Percentiles rank a stretch among this genome's conserved stretches.
phyloP scores from a whole-genome alignment of 148 eudicot species.

The Tetragonia tetragonoides region DNA sequence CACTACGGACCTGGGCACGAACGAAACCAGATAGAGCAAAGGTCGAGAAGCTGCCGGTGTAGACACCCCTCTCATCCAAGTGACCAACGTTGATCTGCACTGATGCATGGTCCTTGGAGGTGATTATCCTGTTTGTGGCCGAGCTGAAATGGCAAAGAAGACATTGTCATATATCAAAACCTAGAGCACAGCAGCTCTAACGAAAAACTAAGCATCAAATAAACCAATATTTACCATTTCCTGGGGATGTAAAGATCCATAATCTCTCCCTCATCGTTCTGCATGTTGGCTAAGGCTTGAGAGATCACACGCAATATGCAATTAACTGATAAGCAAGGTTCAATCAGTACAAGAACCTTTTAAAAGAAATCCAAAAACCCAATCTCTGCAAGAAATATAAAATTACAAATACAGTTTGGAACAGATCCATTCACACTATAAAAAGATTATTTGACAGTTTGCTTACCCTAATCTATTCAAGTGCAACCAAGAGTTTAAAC shows the following conservation, averaged over 20 bases:
- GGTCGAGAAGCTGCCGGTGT: slow-evolving; percentile 62
- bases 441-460: too few relatives aligned
- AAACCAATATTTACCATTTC: slow-evolving; percentile 47
- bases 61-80: slow-evolving; percentile 69
- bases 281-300: slow-evolving; percentile 49
- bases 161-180: not conserved
- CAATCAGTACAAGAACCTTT: not conserved
- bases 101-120: slow-evolving; percentile 86
- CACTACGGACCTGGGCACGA: slow-evolving; percentile 62
- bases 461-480: too few relatives aligned
- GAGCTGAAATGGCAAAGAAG: slow-evolving; percentile 41
- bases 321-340: not conserved
- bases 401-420: not conserved
- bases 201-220: not conserved
- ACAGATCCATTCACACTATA: too few relatives aligned
- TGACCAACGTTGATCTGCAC: slow-evolving; percentile 79
- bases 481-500: too few relatives aligned
- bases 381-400: not conserved
- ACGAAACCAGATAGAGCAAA: slow-evolving; percentile 81
- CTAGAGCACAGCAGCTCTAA: not conserved
- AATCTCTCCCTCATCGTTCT: slow-evolving; percentile 66
- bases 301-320: slow-evolving; percentile 5
- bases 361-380: not conserved
- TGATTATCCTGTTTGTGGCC: slow-evolving; percentile 78
- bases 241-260: slow-evolving; percentile 78